Evolutionary conservation across 257 asterid species (phyloP).

Genomic region (Przewalskia tangutica): DNA sequence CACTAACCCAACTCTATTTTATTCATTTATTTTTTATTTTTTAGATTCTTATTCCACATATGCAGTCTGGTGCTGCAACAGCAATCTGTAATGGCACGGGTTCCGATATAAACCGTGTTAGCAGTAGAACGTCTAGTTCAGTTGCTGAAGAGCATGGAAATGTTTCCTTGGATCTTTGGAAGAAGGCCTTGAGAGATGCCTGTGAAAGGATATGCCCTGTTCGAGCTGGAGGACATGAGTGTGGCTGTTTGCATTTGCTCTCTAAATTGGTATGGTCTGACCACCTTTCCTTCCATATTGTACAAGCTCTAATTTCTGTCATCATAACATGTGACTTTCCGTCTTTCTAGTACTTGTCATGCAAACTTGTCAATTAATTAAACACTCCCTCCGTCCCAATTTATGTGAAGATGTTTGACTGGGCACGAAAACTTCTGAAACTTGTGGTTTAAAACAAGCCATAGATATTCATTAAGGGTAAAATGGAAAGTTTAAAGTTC

Average conservation of each 20-base stretch:
- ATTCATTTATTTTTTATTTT: background rate
- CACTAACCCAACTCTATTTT: background rate
- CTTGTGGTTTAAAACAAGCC: no score
- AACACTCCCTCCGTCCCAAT: no score
- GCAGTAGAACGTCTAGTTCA: conserved; percentile 32
- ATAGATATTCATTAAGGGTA: no score
- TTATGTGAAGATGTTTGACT: no score
- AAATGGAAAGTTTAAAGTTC: no score
- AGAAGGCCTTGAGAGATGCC: conserved; percentile 86
- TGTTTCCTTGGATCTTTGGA: conserved; percentile 69
- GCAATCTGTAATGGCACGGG: conserved; percentile 15
- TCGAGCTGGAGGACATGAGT: conserved; percentile 60
- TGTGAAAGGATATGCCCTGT: conserved; percentile 88
- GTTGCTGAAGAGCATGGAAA: conserved; percentile 56
- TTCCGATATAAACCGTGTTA: background rate
- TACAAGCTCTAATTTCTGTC: background rate
- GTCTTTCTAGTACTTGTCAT: background rate
- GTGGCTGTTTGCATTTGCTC: conserved; percentile 82
- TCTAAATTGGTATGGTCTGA: conserved; percentile 51
- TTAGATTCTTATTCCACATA: conserved; percentile 86
- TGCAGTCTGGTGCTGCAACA: conserved; percentile 63
- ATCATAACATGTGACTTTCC: background rate
- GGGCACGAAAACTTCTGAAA: no score
- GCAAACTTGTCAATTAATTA: background rate
- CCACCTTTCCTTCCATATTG: background rate